phyloP scores from a whole-genome alignment of 2,329 filamentous ascomycete genomes.

The Pseudogymnoascus sp. region DNA sequence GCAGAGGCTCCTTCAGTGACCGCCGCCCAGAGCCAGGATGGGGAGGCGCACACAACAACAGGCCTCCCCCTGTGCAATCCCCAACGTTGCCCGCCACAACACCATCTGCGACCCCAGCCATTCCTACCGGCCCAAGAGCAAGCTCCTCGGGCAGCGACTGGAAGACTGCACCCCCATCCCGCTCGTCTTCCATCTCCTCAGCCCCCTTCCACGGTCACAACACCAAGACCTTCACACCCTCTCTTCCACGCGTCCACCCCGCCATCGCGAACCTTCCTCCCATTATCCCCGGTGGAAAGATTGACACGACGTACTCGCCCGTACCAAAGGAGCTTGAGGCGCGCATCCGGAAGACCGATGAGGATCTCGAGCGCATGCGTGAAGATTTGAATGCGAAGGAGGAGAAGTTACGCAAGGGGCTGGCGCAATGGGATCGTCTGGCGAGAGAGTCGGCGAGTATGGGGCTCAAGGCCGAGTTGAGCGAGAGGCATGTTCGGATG shows the following conservation, averaged over 20 bases:
- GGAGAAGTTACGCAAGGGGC: conserved; percentile 23
- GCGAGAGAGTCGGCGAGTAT: conserved; percentile 22
- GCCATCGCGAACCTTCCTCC: conserved; percentile 26
- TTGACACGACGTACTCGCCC: conserved; percentile 23
- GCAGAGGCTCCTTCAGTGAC: conserved; percentile 23
- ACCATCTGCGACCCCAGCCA: conserved; percentile 11
- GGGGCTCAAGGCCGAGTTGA: conserved; percentile 26
- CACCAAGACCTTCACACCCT: conserved; percentile 8
- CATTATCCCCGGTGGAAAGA: conserved; percentile 25
- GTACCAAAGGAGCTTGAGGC: conserved; percentile 19
- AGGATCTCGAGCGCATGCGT: conserved; percentile 25
- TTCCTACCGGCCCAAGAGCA: conserved; percentile 23
- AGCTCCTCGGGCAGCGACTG: conserved; percentile 21
- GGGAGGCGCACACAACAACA: conserved; percentile 21
- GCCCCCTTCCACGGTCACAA: conserved; percentile 18
- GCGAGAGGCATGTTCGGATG: conserved; percentile 26
- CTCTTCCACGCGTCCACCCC: conserved; percentile 23
- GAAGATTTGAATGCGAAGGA: conserved; percentile 25
- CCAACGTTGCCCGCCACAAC: conserved; percentile 21
- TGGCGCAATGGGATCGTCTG: conserved; percentile 27
- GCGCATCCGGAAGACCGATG: conserved; percentile 25
- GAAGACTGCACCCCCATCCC: conserved; percentile 22
- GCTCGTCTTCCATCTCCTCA: conserved; percentile 21
- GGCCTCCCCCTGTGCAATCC: conserved; percentile 20
- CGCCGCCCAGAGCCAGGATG: conserved; percentile 25